Evolutionary conservation across 495 filamentous ascomycete species (phyloP).

Genomic region (Gamarada debralockiae): DNA sequence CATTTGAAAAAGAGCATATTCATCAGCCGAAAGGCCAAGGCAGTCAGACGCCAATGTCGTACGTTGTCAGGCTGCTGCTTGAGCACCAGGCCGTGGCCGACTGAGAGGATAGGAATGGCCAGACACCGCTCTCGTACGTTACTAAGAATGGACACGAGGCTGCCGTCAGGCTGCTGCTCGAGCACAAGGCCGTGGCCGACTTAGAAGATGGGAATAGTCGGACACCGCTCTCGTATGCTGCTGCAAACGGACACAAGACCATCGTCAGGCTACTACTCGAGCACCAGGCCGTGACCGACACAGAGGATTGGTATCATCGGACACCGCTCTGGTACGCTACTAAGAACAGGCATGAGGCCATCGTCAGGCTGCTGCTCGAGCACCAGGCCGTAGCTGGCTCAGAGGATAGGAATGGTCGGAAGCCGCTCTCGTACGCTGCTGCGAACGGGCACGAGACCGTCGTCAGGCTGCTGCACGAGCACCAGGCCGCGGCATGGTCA

Average conservation of each 20-base stretch:
- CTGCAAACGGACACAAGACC: too few species aligned
- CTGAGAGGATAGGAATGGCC: too few species aligned
- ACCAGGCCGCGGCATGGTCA: not conserved
- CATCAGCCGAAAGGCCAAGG: not conserved
- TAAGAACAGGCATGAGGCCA: too few species aligned
- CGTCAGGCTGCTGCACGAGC: too few species aligned
- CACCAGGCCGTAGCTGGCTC: too few species aligned
- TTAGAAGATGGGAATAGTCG: not conserved
- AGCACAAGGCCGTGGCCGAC: conserved; percentile 27
- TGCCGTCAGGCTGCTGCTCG: not conserved
- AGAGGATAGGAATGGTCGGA: not conserved
- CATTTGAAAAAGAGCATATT: conserved; percentile 5
- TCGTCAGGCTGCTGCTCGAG: too few species aligned
- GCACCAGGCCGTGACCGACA: too few species aligned
- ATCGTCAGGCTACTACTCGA: too few species aligned
- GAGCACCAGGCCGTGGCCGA: not conserved
- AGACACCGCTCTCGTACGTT: not conserved
- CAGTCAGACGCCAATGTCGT: not conserved
- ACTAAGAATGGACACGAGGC: not conserved
- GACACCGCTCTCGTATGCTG: not conserved
- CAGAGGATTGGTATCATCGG: not conserved
- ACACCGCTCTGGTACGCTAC: not conserved
- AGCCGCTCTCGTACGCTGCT: not conserved
- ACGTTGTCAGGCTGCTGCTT: not conserved
- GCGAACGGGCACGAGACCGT: too few species aligned